Conservation (phyloP, 768 basidiomycete genomes). For the Tulasnella sp. region DNA sequence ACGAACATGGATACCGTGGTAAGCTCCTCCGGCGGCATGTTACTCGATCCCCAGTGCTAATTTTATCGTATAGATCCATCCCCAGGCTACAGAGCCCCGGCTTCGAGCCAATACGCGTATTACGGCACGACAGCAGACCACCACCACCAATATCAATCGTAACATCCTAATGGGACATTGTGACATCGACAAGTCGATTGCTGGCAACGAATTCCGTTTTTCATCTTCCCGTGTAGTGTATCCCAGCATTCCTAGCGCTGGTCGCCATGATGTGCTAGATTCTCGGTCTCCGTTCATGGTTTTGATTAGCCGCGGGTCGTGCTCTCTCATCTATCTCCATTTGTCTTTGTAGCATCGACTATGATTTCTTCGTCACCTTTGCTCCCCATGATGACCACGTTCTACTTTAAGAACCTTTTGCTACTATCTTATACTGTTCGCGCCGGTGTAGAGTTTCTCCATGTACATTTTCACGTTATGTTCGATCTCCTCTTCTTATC, state of each 20-base stretch:
- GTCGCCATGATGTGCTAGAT: neutral
- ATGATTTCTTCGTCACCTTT: constrained; percentile 11
- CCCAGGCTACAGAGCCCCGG: neutral
- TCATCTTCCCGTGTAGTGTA: neutral
- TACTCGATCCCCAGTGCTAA: neutral
- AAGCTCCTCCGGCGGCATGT: neutral
- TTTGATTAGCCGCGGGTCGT: neutral
- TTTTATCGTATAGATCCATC: neutral
- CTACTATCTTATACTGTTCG: constrained; percentile 20
- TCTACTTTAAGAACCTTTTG: constrained; percentile 15
- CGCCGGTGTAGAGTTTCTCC: neutral
- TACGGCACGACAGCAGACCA: neutral
- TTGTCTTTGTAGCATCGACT: neutral
- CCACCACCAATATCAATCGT: neutral
- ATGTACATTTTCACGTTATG: neutral
- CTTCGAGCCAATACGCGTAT: neutral
- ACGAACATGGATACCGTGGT: neutral
- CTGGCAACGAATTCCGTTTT: neutral
- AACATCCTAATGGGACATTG: constrained; percentile 15
- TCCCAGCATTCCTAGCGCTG: constrained; percentile 4
- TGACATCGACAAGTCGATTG: constrained; percentile 18
- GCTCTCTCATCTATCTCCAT: neutral
- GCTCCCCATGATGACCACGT: neutral
- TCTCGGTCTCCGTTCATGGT: constrained; percentile 1
- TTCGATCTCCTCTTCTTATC: neutral